phyloP scores from a whole-genome alignment of 108 stramenopile species.

The Licmophora abbreviata region DNA sequence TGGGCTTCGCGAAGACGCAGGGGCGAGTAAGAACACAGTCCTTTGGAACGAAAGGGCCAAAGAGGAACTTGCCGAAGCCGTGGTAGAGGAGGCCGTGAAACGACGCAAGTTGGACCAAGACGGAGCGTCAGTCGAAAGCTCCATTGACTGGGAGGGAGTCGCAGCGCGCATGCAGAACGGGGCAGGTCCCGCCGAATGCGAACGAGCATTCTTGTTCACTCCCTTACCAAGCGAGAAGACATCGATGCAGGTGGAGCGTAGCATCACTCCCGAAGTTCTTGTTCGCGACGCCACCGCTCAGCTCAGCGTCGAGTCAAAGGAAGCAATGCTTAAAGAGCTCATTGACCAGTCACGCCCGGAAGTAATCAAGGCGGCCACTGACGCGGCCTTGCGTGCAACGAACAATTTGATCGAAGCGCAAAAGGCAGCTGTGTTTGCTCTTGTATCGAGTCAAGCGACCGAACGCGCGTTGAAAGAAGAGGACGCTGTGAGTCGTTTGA shows the following conservation, averaged over 20 bases:
- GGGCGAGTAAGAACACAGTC: not conserved
- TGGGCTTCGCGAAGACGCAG: slow-evolving; percentile 33
- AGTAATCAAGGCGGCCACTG: slow-evolving; percentile 29
- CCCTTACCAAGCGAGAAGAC: slow-evolving; percentile 1
- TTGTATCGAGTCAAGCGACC: slow-evolving; percentile 42
- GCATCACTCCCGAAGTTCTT: slow-evolving; percentile 1
- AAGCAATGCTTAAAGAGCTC: slow-evolving; percentile 27
- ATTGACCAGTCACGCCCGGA: slow-evolving; percentile 40
- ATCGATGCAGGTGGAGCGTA: not conserved
- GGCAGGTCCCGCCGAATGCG: slow-evolving; percentile 51
- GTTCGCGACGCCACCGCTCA: not conserved
- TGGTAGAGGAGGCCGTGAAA: slow-evolving; percentile 31
- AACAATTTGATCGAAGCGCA: slow-evolving; percentile 36
- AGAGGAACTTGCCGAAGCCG: slow-evolving; percentile 20
- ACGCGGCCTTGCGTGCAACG: slow-evolving; percentile 49
- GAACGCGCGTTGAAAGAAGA: slow-evolving; percentile 28
- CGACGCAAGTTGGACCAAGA: slow-evolving; percentile 12
- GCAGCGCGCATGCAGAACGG: slow-evolving; percentile 45
- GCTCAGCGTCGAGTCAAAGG: not conserved
- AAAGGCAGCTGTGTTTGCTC: slow-evolving; percentile 41
- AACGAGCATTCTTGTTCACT: slow-evolving; percentile 46
- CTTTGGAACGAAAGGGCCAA: slow-evolving; percentile 10
- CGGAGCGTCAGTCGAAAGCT: not conserved
- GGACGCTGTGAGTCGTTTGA: slow-evolving; percentile 26
- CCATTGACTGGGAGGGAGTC: slow-evolving; percentile 64